Base-by-base conservation (phyloP, 2,329 filamentous ascomycete species). In the Penicillium olsonii region DNA sequence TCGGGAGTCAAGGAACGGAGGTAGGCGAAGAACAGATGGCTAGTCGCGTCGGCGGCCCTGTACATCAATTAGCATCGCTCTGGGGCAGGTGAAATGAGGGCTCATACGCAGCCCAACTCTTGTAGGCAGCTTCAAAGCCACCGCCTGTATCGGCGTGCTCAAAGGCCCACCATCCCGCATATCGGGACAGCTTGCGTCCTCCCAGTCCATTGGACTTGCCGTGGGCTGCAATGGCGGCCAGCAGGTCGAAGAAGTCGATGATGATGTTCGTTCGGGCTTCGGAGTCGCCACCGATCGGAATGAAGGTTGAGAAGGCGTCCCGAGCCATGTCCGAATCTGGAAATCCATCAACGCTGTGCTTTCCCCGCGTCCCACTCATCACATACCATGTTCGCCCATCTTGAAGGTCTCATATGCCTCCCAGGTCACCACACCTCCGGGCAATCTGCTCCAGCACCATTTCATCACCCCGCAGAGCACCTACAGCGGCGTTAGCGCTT, bases 131-230 rank as follows among this genome's bases (percentile, higher is more conserved):
- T 60, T 97, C 94, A 62, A 99, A 99, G 14, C 94, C 94, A 67
- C 88, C 92, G 35, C 88, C 88, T 6, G 85, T 85, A 67, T 97
- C 92, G 39, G 79, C 83, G 59, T 95, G 90, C 65, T 96, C 92
- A 68, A 99, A 99, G 1, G 92, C 91, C 94, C 94, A 99, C 94
- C 94, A 99, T 38, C 92, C 91, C 34, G 92, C 94, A 81, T 95
- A 90, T 59, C 94, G 84, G 9, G 94, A 97, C 46, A 99, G 81
- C 70, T 97, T 97, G 56, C 92, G 85, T 20, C 94, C 94, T 53
- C 91, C 90, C 55, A 99, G 83, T 37, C 94, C 94, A 68, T 99
- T 99, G 46, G 79, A 84, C 75, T 97, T 97, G 59, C 90, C 90
- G 64, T 96, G 90, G 12, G 94, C 94, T 27, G 94, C 92, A 61